Base-by-base conservation (phyloP, 768 basidiomycete species). In the Agaricus sinodeliciosus region DNA sequence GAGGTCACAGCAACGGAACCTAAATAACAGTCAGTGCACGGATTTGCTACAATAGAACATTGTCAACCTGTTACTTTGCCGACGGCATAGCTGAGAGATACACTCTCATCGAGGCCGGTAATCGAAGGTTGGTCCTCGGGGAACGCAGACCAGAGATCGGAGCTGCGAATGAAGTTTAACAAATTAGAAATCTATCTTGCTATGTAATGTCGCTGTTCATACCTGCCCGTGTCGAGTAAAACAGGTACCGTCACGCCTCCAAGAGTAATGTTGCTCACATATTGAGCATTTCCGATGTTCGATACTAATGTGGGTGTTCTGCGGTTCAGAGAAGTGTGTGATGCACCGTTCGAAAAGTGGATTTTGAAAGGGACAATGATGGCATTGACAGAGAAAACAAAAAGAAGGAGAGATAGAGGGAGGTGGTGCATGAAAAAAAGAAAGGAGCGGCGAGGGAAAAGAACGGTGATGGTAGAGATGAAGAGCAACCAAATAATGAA, bases 161-260 rank as follows among this genome's bases (percentile, higher is more conserved):
- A 84, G 58, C 88, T 90, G 55, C 31, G 28, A 16, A 51, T 22
- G 3, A 22, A 15, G 34, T 15, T 35, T 0, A 42, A 36, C 9
- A 37, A 26, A 48, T 51, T 45, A 57, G 16, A 43, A 9, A 28
- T 35, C 15, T 9, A 8, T 7, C 51, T 46, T 36, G 37, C 43
- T 31, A 46, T 19, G 49, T n/a, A 48, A 35, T 8, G 18, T 15
- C 19, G 26, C 12, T 16, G 42, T 5, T 55, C 68, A 15, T 56
- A 84, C 86, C 87, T 90, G 68, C 88, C 88, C 6, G 87, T 89
- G 63, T 90, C 88, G 49, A 90, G 66, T 59, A 87, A 70, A 48
- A 90, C 84, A 19, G 75, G 72, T 57, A 85, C 68, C 3, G 68
- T 60, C 18, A 67, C 67, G 15, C 84, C 84, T 13, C 79, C 84